Conservation (phyloP, 73 alveolate genomes). For the Paramecium biaurelia region DNA sequence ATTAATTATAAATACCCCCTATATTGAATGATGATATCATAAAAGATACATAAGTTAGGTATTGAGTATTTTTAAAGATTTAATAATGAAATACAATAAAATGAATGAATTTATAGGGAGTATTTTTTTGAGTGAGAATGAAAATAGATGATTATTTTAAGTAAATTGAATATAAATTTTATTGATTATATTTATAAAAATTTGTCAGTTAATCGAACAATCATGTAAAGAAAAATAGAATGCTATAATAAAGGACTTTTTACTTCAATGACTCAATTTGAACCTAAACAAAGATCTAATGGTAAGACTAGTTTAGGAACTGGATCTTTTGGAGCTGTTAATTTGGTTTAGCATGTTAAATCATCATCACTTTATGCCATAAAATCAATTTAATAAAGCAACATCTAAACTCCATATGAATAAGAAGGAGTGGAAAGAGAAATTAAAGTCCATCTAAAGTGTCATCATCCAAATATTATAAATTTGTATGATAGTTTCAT, state of each 20-base stretch:
- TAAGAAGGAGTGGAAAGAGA: constrained; percentile 62
- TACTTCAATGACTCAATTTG: constrained; percentile 35
- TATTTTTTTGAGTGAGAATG: background rate
- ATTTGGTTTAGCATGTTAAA: background rate
- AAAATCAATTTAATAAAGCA: constrained; percentile 1
- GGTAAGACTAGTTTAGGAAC: constrained; percentile 52
- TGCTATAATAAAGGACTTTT: constrained; percentile 40
- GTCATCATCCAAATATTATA: constrained; percentile 56
- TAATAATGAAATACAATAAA: background rate
- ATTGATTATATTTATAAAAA: constrained; percentile 16
- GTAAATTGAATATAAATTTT: background rate
- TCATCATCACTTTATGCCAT: background rate
- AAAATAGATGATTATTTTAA: background rate
- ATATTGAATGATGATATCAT: background rate
- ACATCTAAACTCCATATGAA: constrained; percentile 55
- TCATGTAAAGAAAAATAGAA: constrained; percentile 36
- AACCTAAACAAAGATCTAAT: constrained; percentile 4
- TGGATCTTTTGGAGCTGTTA: constrained; percentile 44
- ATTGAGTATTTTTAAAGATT: background rate
- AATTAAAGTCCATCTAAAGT: constrained; percentile 47
- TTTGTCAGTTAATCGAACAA: constrained; percentile 51
- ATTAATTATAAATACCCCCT: too few species aligned
- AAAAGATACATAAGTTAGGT: background rate
- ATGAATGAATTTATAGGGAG: background rate
- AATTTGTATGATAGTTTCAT: constrained; percentile 55